Percentiles rank a stretch among this genome's conserved stretches.
phyloP scores from a whole-genome alignment of 768 basidiomycete species.

The Tricholoma terreum region DNA sequence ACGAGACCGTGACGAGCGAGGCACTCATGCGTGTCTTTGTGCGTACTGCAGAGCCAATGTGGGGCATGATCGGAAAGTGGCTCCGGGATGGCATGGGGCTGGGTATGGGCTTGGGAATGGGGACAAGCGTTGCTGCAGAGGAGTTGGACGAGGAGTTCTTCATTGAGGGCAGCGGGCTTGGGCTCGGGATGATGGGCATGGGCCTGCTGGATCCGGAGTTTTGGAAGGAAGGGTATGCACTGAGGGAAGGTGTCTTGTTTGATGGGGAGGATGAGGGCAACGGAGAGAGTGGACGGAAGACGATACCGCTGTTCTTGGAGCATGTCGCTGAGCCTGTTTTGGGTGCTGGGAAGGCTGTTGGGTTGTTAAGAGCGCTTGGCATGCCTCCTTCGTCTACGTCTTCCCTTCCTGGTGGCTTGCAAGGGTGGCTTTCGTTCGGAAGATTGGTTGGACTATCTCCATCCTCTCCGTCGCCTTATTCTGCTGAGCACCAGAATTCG shows the following conservation, averaged over 20 bases:
- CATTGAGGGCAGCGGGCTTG: constrained; percentile 67
- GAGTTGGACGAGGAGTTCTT: constrained; percentile 77
- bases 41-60: constrained; percentile 63
- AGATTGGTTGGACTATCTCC: constrained; percentile 31
- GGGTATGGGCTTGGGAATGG: constrained; percentile 31
- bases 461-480: constrained; percentile 11
- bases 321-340: constrained; percentile 58
- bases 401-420: constrained; percentile 23
- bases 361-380: constrained; percentile 65
- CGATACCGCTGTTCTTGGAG: constrained; percentile 59
- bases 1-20: constrained; percentile 51
- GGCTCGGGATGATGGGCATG: constrained; percentile 43
- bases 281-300: constrained; percentile 22
- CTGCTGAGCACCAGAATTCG: background rate
- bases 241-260: constrained; percentile 42
- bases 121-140: constrained; percentile 25
- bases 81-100: constrained; percentile 68
- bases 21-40: constrained; percentile 62
- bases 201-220: constrained; percentile 69
- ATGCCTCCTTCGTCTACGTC: constrained; percentile 18
- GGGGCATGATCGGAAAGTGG: constrained; percentile 73
- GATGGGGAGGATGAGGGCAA: constrained; percentile 16
- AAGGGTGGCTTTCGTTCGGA: constrained; percentile 42
- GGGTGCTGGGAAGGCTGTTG: constrained; percentile 72
- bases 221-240: constrained; percentile 70